A percentile compares a stretch with the other conserved stretches of the same genome.
Conservation (phyloP, 176 grass and related monocot species). For the Musa beccarii region DNA sequence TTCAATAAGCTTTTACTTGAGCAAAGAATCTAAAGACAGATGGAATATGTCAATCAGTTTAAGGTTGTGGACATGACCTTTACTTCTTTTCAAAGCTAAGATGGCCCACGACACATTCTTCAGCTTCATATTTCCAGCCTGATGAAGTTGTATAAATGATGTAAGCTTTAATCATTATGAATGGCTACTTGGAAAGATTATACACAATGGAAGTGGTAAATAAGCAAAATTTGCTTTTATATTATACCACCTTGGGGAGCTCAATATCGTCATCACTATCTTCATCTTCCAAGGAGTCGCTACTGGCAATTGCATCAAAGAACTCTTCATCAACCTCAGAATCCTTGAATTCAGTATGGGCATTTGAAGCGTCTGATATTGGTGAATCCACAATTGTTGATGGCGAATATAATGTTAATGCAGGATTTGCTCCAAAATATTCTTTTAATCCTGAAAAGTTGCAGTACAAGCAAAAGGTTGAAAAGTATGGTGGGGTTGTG, state of each 20-base stretch:
- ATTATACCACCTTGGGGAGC: conserved; percentile 34
- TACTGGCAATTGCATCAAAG: conserved; percentile 83
- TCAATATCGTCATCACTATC: conserved; percentile 46
- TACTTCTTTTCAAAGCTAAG: conserved; percentile 57
- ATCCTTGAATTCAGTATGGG: conserved; percentile 48
- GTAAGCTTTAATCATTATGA: conserved; percentile 3
- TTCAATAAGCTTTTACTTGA: not conserved
- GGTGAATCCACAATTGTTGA: conserved; percentile 47
- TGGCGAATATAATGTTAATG: conserved; percentile 51
- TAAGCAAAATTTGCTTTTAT: not conserved
- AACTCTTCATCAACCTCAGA: conserved; percentile 70
- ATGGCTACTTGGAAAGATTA: not conserved
- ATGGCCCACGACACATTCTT: conserved; percentile 96
- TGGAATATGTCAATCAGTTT: not conserved
- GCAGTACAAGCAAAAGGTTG: not conserved
- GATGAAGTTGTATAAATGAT: conserved; percentile 15
- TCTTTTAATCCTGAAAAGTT: conserved; percentile 66
- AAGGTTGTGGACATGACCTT: conserved; percentile 47
- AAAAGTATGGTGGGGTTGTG: not conserved
- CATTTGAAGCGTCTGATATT: conserved; percentile 35
- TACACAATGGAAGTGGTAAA: not conserved
- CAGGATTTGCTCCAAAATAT: conserved; percentile 79
- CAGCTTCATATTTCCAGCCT: conserved; percentile 76
- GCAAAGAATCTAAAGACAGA: conserved; percentile 1
- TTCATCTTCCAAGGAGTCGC: conserved; percentile 42